These are phyloP conservation scores for Colletotrichum chlorophyti DNA, from an alignment of 2,329 filamentous ascomycete species.

Conservation along the genomic window DNA sequence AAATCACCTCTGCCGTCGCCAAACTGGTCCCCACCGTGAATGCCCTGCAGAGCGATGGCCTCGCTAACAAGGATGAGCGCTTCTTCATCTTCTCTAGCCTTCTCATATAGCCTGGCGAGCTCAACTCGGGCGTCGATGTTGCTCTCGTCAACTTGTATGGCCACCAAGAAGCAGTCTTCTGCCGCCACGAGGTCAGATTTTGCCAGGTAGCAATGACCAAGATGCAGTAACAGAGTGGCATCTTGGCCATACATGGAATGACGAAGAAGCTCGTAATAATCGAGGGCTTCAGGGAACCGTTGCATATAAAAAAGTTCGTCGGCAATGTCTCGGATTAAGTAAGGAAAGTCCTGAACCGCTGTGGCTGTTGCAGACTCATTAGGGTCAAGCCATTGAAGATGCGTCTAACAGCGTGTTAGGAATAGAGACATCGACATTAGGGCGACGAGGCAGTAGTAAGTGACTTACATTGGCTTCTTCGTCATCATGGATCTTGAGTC, in stretches of 20 bases:
- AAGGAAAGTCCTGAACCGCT: slow-evolving; percentile 63
- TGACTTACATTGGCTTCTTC: slow-evolving; percentile 75
- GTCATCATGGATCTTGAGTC: slow-evolving; percentile 72
- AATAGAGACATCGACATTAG: slow-evolving; percentile 17
- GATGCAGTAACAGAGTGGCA: slow-evolving; percentile 57
- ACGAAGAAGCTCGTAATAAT: slow-evolving; percentile 63
- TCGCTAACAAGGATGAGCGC: slow-evolving; percentile 81
- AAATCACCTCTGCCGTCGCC: not conserved
- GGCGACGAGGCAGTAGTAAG: not conserved
- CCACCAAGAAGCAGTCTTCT: slow-evolving; percentile 77
- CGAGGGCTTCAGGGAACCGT: slow-evolving; percentile 50
- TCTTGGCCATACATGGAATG: slow-evolving; percentile 56
- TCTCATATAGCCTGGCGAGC: slow-evolving; percentile 85
- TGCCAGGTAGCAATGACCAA: slow-evolving; percentile 74
- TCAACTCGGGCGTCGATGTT: slow-evolving; percentile 80
- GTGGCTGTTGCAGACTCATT: slow-evolving; percentile 27
- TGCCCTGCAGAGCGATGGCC: slow-evolving; percentile 69
- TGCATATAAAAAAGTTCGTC: slow-evolving; percentile 51
- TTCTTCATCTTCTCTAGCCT: slow-evolving; percentile 73
- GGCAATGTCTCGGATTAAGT: slow-evolving; percentile 77
- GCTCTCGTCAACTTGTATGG: slow-evolving; percentile 74
- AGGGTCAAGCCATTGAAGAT: slow-evolving; percentile 75
- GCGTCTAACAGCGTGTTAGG: slow-evolving; percentile 51
- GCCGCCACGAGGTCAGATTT: slow-evolving; percentile 71
- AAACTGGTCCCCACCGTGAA: slow-evolving; percentile 38